Evolutionary conservation across 2,329 filamentous ascomycete species (phyloP), one percentile per base, ranked within the genome.

Genomic region (Cladophialophora exuberans): DNA sequence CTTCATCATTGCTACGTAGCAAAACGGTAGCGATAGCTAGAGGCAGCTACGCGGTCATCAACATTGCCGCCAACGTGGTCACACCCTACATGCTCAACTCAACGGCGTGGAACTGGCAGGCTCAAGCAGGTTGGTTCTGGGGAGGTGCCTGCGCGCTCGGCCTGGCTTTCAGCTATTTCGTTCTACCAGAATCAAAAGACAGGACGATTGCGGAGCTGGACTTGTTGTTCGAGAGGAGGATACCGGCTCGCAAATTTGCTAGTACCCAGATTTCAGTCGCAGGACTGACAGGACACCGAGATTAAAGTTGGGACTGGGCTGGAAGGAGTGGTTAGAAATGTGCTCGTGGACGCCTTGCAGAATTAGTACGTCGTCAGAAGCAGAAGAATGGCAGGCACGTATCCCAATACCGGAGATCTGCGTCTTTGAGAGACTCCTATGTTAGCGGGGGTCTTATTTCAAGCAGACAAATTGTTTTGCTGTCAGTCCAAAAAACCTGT

Each of bases 1-100:
- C 78, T 0, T 80, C 79, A 1, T 79, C 77, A 1, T 71, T 79
- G 7, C 73, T 83, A 28, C 77, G 78, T 56, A 72, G 75, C 22
- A 81, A 82, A 69, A 80, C 79, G 0, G 77, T 82, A 15, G 79
- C 80, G 1, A 69, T 83, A 31, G 78, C 79, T 1, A 71, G 79
- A 10, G 72, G 69, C 39, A 64, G 73, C 17, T 83, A 81, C 68
- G 80, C 83, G 58, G 48, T 18, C 15, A 35, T 48, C 33, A 50
- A 41, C 17, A 79, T 83, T 33, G 58, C 75, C 18, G 74, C 71
- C 63, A 80, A 72, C 26, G 52, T 64, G 6, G 45, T 67, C 15
- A 66, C 63, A 9, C 65, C 65, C 4, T 59, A 59, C 15, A 64
- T 63, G 54, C 59, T 70, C 10, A 66, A 64, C 11, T 60, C 63